These are phyloP conservation scores for Arabidopsis suecica DNA, from an alignment of 345 rosid species.

Conservation along the genomic window DNA sequence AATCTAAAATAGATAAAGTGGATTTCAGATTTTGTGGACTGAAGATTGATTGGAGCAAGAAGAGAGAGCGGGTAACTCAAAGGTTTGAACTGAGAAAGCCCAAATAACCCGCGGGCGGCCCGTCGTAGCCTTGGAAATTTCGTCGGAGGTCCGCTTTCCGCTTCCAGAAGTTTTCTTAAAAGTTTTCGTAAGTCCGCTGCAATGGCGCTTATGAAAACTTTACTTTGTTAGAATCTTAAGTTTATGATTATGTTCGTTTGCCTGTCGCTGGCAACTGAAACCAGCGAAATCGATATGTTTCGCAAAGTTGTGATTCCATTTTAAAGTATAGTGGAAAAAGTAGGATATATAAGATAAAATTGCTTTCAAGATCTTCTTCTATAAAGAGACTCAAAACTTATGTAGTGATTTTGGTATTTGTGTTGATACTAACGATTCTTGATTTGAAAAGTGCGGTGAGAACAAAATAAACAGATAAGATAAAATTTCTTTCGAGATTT, in stretches of 20 bases:
- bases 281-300: neutral
- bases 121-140: neutral
- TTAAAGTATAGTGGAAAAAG: neutral
- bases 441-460: neutral
- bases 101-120: no score
- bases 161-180: neutral
- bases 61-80: neutral
- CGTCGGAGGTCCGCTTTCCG: neutral
- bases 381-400: neutral
- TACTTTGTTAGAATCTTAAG: neutral
- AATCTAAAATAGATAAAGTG: neutral
- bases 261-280: no score
- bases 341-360: neutral
- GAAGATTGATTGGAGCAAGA: constrained; percentile 7
- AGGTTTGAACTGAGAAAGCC: neutral
- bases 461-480: neutral
- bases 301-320: neutral
- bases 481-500: neutral
- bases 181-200: neutral
- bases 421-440: neutral
- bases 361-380: neutral
- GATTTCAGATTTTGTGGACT: neutral
- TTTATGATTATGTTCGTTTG: neutral
- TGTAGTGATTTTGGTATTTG: neutral
- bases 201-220: neutral